Evolutionary conservation across 768 basidiomycete genomes (phyloP).

Genomic region (Pisolithus albus): DNA sequence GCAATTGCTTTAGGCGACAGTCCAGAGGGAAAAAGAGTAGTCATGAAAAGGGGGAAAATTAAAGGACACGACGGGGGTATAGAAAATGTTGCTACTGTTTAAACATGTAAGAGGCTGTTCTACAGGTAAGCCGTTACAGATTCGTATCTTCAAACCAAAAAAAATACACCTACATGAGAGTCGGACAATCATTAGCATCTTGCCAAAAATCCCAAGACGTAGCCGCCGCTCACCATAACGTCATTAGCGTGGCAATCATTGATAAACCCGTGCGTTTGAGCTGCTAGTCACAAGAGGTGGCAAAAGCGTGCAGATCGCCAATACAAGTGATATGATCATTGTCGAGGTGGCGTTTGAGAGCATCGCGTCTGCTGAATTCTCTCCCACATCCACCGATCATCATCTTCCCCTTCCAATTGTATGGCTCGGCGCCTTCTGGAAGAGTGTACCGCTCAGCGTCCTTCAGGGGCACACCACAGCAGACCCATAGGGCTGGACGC

Average conservation of each 20-base stretch:
- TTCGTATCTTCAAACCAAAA: slow-evolving; percentile 10
- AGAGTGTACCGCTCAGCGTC: slow-evolving; percentile 19
- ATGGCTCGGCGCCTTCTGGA: slow-evolving; percentile 18
- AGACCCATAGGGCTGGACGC: slow-evolving; percentile 33
- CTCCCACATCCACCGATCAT: slow-evolving; percentile 35
- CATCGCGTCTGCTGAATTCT: slow-evolving; percentile 33
- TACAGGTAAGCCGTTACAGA: background rate
- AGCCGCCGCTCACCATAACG: slow-evolving; percentile 3
- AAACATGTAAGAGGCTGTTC: background rate
- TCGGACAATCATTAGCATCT: background rate
- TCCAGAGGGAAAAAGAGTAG: background rate
- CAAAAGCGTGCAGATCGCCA: slow-evolving; percentile 26
- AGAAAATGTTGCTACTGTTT: background rate
- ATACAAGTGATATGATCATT: slow-evolving; percentile 30
- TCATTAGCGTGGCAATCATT: background rate
- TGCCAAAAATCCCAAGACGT: background rate
- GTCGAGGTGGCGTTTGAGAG: slow-evolving; percentile 35
- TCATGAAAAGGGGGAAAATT: background rate
- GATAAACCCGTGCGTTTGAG: background rate
- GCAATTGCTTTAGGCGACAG: too few relatives aligned
- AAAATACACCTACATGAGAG: slow-evolving; percentile 4
- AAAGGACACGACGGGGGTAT: background rate
- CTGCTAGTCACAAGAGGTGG: slow-evolving; percentile 15
- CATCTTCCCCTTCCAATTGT: slow-evolving; percentile 20
- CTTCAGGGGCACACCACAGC: slow-evolving; percentile 28